A percentile compares a stretch with the other conserved stretches of the same genome.
Evolutionary conservation across 805 yeast genomes (phyloP).

Genomic region (Candida alai): DNA sequence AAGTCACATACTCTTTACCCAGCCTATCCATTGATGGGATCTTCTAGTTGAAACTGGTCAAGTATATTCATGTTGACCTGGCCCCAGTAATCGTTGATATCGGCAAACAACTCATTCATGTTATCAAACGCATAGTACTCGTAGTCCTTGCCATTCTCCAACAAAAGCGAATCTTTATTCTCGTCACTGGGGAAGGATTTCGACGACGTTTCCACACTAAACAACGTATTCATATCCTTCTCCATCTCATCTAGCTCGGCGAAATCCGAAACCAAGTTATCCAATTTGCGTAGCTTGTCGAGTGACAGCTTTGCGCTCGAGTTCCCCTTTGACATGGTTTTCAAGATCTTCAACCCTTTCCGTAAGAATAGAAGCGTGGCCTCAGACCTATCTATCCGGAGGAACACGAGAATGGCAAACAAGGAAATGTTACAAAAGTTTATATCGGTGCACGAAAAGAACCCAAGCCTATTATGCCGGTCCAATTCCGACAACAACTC

Average conservation of each 20-base stretch:
- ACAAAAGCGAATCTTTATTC: slow-evolving; percentile 2
- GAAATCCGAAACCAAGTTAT: slow-evolving; percentile 8
- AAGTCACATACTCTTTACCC: too few relatives aligned
- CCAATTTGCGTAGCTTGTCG: slow-evolving; percentile 7
- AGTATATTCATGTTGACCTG: slow-evolving; percentile 7
- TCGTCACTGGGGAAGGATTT: slow-evolving; percentile 8
- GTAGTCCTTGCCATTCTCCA: slow-evolving; percentile 1
- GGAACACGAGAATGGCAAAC: slow-evolving; percentile 12
- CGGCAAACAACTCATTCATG: slow-evolving; percentile 5
- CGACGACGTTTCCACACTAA: slow-evolving; percentile 7
- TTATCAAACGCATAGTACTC: slow-evolving; percentile 1
- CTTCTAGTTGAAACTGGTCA: slow-evolving; percentile 3
- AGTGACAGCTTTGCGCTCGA: slow-evolving; percentile 13
- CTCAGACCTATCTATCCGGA: slow-evolving; percentile 13
- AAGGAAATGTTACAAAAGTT: slow-evolving; percentile 14
- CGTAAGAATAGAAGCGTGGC: slow-evolving; percentile 12
- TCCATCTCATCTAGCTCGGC: slow-evolving; percentile 7
- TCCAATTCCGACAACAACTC: slow-evolving; percentile 13
- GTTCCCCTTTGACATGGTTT: slow-evolving; percentile 12
- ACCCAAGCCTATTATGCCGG: slow-evolving; percentile 12
- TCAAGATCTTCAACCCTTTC: slow-evolving; percentile 13
- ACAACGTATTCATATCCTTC: slow-evolving; percentile 6
- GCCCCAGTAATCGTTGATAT: slow-evolving; percentile 6
- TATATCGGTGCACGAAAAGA: slow-evolving; percentile 15
- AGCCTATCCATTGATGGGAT: neutral